Evolutionary conservation across 2,329 filamentous ascomycete genomes (phyloP).

Genomic region (Alternaria dauci): DNA sequence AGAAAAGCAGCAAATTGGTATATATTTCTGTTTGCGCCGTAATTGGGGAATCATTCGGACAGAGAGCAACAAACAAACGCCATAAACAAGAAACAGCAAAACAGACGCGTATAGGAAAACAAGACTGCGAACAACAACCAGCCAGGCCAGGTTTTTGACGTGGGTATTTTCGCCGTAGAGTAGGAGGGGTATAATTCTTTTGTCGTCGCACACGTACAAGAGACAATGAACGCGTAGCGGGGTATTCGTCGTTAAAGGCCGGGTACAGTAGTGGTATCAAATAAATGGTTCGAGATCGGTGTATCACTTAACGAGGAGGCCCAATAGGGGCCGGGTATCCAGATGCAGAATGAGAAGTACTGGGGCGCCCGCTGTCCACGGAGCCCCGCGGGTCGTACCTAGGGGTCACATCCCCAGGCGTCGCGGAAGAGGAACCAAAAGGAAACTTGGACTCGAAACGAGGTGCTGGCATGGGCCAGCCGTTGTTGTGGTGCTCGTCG

Average conservation of each 20-base stretch:
- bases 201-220: conserved; percentile 45
- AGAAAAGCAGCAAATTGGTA: conserved; percentile 52
- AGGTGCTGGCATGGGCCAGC: conserved; percentile 51
- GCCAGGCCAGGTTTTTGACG: conserved; percentile 47
- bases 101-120: conserved; percentile 31
- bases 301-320: conserved; percentile 79
- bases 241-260: conserved; percentile 51
- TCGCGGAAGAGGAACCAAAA: conserved; percentile 61
- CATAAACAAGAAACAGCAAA: conserved; percentile 25
- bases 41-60: conserved; percentile 49
- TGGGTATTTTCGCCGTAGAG: conserved; percentile 41
- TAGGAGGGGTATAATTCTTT: conserved; percentile 53
- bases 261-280: conserved; percentile 43
- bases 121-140: conserved; percentile 29
- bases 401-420: conserved; percentile 81
- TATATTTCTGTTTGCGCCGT: conserved; percentile 55
- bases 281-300: conserved; percentile 37
- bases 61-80: conserved; percentile 26
- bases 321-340: conserved; percentile 94
- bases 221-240: conserved; percentile 38
- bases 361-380: conserved; percentile 89
- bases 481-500: conserved; percentile 66
- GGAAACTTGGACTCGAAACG: conserved; percentile 68
- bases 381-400: conserved; percentile 85
- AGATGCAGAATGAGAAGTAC: conserved; percentile 96